phyloP scores from a whole-genome alignment of 805 yeast species.

The Naumovozyma dairenensis region DNA sequence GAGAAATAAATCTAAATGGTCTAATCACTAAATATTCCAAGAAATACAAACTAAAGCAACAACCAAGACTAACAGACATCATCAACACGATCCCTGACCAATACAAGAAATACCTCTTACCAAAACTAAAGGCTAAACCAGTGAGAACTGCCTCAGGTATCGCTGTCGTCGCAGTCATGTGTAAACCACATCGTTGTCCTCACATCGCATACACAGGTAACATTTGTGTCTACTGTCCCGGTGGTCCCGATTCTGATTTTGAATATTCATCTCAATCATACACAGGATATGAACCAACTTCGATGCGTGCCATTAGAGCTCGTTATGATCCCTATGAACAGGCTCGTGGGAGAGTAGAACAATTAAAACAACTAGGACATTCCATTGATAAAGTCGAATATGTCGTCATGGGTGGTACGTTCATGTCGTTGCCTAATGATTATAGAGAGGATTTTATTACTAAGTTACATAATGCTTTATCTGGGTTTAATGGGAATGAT shows the following conservation, averaged over 20 bases:
- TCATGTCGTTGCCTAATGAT: slow-evolving; percentile 85
- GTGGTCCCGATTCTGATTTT: slow-evolving; percentile 97
- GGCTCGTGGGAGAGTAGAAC: slow-evolving; percentile 95
- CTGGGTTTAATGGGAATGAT: slow-evolving; percentile 81
- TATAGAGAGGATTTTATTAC: slow-evolving; percentile 86
- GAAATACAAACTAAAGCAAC: slow-evolving; percentile 82
- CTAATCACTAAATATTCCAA: slow-evolving; percentile 76
- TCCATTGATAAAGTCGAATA: slow-evolving; percentile 96
- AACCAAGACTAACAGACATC: slow-evolving; percentile 91
- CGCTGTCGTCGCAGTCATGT: slow-evolving; percentile 98
- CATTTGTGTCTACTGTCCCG: slow-evolving; percentile 97
- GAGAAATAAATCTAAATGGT: slow-evolving; percentile 73
- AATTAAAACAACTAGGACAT: slow-evolving; percentile 88
- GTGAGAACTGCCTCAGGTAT: slow-evolving; percentile 98
- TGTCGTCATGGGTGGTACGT: slow-evolving; percentile 98
- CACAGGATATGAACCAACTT: slow-evolving; percentile 97
- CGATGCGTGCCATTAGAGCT: slow-evolving; percentile 98
- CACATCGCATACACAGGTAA: slow-evolving; percentile 98
- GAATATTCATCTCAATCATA: slow-evolving; percentile 97
- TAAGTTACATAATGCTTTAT: slow-evolving; percentile 85
- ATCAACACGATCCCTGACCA: slow-evolving; percentile 94
- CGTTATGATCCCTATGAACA: slow-evolving; percentile 98
- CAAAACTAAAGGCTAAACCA: slow-evolving; percentile 95
- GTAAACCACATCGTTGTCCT: slow-evolving; percentile 98
- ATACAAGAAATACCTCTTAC: slow-evolving; percentile 80